Percentiles rank a stretch among this genome's conserved stretches.
Conservation (phyloP, 371 early-diverging fungal species). For the Mucor plumbeus region DNA sequence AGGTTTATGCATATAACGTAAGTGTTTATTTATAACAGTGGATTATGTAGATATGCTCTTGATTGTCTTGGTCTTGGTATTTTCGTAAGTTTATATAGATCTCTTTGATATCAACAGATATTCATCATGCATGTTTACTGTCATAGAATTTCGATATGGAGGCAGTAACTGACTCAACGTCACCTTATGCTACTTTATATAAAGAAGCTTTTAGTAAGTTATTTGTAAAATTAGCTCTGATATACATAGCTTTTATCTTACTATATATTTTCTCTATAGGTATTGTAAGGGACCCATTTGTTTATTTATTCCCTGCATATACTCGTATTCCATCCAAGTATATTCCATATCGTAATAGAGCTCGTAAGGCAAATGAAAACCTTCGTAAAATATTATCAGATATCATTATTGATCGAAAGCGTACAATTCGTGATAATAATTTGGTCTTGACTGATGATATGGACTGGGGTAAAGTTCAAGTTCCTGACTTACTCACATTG, state of each 20-base stretch:
- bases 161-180: constrained; percentile 15
- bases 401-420: constrained; percentile 23
- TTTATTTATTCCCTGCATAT: constrained; percentile 34
- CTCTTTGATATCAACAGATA: neutral
- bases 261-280: constrained; percentile 16
- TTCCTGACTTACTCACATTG: constrained; percentile 46
- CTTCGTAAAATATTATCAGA: constrained; percentile 23
- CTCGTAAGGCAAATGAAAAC: constrained; percentile 17
- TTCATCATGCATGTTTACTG: neutral
- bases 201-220: constrained; percentile 38
- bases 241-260: neutral
- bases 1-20: no score
- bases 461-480: constrained; percentile 3
- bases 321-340: constrained; percentile 28
- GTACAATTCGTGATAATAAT: constrained; percentile 8
- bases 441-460: neutral
- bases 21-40: neutral
- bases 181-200: constrained; percentile 24
- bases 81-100: constrained; percentile 11
- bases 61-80: constrained; percentile 24
- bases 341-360: constrained; percentile 32
- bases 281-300: constrained; percentile 25
- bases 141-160: constrained; percentile 14
- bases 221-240: neutral
- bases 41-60: constrained; percentile 23